phyloP scores from a whole-genome alignment of 306 rosid genomes.

The Dryas drummondii region DNA sequence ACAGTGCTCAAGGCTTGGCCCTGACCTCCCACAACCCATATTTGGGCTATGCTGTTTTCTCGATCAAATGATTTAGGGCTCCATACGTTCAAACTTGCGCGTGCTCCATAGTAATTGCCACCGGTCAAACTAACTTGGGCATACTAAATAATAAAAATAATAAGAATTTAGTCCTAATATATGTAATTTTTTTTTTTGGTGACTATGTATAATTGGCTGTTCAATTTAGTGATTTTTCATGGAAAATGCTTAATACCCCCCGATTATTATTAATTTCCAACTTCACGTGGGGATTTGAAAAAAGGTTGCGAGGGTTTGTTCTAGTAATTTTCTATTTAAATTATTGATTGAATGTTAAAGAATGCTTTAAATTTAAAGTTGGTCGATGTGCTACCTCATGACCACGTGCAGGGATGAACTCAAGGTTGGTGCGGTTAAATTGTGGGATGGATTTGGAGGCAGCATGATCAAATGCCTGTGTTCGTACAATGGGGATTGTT shows the following conservation, averaged over 20 bases:
- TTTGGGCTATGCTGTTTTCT: constrained; percentile 22
- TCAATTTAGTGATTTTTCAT: too few species aligned
- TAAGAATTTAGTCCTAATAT: too few species aligned
- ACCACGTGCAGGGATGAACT: background rate
- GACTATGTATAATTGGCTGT: too few species aligned
- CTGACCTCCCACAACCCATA: constrained; percentile 15
- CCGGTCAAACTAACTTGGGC: background rate
- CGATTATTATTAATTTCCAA: too few species aligned
- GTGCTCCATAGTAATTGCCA: constrained; percentile 21
- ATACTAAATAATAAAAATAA: constrained; percentile 6
- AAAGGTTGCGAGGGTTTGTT: too few species aligned
- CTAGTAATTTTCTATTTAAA: too few species aligned
- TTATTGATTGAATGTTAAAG: too few species aligned
- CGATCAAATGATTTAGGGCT: background rate
- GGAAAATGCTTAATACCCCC: too few species aligned
- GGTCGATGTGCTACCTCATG: constrained; percentile 2
- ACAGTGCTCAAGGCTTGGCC: background rate
- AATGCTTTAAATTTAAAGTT: too few species aligned
- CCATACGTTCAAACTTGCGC: constrained; percentile 21
- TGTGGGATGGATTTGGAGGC: background rate
- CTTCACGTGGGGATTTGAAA: too few species aligned
- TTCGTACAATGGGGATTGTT: constrained; percentile 23
- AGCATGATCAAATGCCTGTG: background rate
- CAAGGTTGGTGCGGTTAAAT: background rate
- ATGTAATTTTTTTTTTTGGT: too few species aligned